Base-by-base conservation (phyloP, 148 eudicot genomes). In the Rhododendron williamsianum region DNA sequence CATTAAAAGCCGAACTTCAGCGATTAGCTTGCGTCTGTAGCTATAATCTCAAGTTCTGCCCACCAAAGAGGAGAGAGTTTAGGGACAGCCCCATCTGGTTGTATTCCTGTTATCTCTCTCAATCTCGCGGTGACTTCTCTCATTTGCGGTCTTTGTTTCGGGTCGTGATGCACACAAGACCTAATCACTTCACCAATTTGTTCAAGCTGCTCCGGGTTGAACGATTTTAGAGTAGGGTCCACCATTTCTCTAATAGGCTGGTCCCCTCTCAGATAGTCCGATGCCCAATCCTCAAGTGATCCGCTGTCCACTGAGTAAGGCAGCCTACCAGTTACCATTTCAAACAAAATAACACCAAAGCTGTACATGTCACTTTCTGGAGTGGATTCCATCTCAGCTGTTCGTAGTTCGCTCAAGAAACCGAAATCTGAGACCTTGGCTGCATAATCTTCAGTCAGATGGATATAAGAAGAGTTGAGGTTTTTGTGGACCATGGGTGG, bases 401-500 rank as follows among this genome's bases (percentile, higher is more conserved):
- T 88, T 58, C 0, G 65, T 15, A 86, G 81, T 19, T 92, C 94
- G 13, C 92, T 89, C 92, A 90, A 92, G 83, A 93, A 90, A 36
- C 89, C 86, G 87, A 93, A 92, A 91, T 94, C 99, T 6, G 98
- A 94, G 80, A 97, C 84, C 88, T 97, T 95, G 67, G 98, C 91
- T 15, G 99, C 98, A 45, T 95, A 97, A 60, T 97, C 99, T 74
- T 97, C 99, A 0, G 98, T 89, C 77, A 97, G 94, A 84, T 90
- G 87, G 19, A 97, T 90, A 19, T 94, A 76, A 13, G 93, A 90
- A 11, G 99, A 92, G 82, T 84, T 92, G 81, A 97, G 91, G 86
- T 92, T 90, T 30, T 88, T 86, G 87, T 92, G 98, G 82, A 90
- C 63, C 81, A 90, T 18, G 23, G 92, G 91, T 19, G 98, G 98